A percentile compares a stretch with the other conserved stretches of the same genome.
Evolutionary conservation across 2,329 filamentous ascomycete species (phyloP).

Genomic region (Periconia sp.): DNA sequence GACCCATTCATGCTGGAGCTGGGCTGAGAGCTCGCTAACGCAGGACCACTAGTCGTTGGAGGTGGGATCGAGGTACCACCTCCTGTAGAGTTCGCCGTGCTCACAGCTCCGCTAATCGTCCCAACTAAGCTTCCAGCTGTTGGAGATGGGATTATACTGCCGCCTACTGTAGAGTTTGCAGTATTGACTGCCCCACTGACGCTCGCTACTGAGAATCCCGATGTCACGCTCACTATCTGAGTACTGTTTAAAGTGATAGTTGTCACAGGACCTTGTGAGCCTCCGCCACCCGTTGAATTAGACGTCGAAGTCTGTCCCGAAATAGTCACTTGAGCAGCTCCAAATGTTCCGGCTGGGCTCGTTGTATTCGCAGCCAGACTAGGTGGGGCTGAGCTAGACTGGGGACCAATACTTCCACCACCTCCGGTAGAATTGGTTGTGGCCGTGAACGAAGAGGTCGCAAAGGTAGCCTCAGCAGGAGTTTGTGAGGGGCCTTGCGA

Average conservation of each 20-base stretch:
- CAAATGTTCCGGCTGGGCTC: constrained; percentile 5
- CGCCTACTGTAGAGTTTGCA: too few relatives aligned
- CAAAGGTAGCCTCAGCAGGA: neutral
- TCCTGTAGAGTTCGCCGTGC: neutral
- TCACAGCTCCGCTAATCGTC: neutral
- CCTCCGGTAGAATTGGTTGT: constrained; percentile 18
- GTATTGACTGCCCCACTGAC: too few relatives aligned
- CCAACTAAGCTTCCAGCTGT: too few relatives aligned
- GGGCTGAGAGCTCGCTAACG: constrained; percentile 1
- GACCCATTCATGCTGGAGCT: constrained; percentile 8
- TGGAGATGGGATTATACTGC: too few relatives aligned
- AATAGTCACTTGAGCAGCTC: constrained; percentile 2
- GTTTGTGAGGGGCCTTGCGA: neutral
- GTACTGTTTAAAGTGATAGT: constrained; percentile 1
- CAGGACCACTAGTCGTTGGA: constrained; percentile 3
- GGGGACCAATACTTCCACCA: constrained; percentile 10
- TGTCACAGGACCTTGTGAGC: constrained; percentile 6
- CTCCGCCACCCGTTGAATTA: constrained; percentile 15
- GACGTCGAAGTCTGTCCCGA: constrained; percentile 8
- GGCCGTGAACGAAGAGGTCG: neutral
- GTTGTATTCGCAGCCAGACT: constrained; percentile 4
- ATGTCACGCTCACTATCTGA: too few relatives aligned
- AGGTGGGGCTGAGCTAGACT: neutral
- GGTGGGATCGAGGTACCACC: constrained; percentile 1
- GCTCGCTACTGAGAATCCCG: too few relatives aligned